These are phyloP conservation scores for Aphanomyces cochlioides DNA, from an alignment of 352 stramenopile species.

Conservation along the genomic window DNA sequence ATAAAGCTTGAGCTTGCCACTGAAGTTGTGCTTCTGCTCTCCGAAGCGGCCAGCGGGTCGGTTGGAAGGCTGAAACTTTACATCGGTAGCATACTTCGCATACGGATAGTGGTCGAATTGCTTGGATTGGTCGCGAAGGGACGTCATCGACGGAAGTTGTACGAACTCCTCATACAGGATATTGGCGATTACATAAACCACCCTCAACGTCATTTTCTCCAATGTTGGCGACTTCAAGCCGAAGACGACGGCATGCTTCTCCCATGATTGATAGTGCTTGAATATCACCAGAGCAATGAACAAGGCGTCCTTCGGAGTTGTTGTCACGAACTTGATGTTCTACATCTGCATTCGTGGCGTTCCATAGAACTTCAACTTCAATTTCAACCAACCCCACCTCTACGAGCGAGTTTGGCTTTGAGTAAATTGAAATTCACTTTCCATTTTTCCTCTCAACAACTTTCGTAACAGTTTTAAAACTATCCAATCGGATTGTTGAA, in stretches of 20 bases:
- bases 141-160: neutral
- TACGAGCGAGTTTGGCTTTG: too few species aligned
- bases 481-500: too few species aligned
- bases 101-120: conserved; percentile 8
- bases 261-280: conserved; percentile 21
- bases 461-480: too few species aligned
- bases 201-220: conserved; percentile 13
- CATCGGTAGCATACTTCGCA: conserved; percentile 9
- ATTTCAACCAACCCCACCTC: too few species aligned
- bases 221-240: conserved; percentile 20
- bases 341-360: too few species aligned
- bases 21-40: conserved; percentile 3
- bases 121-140: neutral
- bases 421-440: too few species aligned
- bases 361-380: too few species aligned
- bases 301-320: conserved; percentile 15
- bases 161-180: neutral
- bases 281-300: conserved; percentile 22
- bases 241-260: conserved; percentile 23
- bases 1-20: conserved; percentile 6
- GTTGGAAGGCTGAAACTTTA: conserved; percentile 13
- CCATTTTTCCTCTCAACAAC: too few species aligned
- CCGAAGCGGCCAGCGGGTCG: neutral
- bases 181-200: conserved; percentile 5
- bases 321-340: too few species aligned